Conservation (phyloP, 2,329 filamentous ascomycete species). For the Paraphaeosphaeria minitans region DNA sequence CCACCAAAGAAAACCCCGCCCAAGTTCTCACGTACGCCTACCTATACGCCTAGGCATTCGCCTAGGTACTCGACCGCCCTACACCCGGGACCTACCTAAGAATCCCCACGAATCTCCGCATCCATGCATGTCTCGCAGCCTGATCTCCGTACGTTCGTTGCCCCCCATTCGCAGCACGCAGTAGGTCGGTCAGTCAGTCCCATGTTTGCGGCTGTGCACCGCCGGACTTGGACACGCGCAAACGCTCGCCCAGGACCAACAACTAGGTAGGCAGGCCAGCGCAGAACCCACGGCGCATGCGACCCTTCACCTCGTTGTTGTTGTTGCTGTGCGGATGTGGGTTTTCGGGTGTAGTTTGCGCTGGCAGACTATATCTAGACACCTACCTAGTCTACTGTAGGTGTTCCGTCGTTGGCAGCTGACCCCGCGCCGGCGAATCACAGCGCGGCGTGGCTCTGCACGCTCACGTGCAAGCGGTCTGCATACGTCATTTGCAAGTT, state of each 20-base stretch:
- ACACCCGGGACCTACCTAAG: neutral
- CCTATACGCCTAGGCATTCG: neutral
- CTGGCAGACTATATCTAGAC: neutral
- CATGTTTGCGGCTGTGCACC: slow-evolving; percentile 9
- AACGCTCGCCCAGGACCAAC: neutral
- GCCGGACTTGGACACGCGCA: neutral
- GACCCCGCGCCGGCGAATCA: neutral
- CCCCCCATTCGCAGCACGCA: slow-evolving; percentile 4
- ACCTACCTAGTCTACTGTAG: too few relatives aligned
- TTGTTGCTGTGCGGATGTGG: neutral
- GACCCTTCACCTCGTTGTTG: neutral
- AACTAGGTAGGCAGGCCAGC: slow-evolving; percentile 7
- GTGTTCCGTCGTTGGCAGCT: too few relatives aligned
- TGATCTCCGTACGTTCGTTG: slow-evolving; percentile 4
- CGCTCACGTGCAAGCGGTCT: neutral
- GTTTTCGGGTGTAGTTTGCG: slow-evolving; percentile 1
- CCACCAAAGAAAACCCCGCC: neutral
- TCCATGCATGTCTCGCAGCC: slow-evolving; percentile 6
- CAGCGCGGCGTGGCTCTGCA: neutral
- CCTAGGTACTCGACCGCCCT: slow-evolving; percentile 2
- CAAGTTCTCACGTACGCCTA: neutral
- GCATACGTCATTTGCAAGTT: neutral
- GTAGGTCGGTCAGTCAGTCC: too few relatives aligned
- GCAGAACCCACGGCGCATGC: neutral
- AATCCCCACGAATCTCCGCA: slow-evolving; percentile 5